Evolutionary conservation across 2,329 filamentous ascomycete species (phyloP), one percentile per base, ranked within the genome.

Genomic region (Penicillium italicum): DNA sequence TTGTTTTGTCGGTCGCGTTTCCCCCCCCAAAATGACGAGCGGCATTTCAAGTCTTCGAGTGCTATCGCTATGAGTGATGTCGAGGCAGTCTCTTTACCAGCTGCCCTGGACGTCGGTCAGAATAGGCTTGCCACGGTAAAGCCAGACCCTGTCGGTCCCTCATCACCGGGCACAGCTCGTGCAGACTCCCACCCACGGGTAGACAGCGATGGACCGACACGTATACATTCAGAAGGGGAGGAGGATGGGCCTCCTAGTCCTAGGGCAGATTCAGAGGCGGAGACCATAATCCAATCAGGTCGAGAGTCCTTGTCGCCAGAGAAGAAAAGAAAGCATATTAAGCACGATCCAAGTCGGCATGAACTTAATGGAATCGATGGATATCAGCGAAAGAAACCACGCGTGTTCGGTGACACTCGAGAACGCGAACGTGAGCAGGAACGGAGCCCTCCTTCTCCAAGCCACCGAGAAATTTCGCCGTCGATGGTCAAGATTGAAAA

Each of bases 31-130:
- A 72, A 76, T 76, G 74, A 75, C 72, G 74, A 75, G 63, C 71
- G 67, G 70, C 66, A 72, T 61, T 56, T 58, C 65, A 66, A 68
- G 62, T 67, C 62, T 65, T 71, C 72, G 66, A 73, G 68, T 72
- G 70, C 66, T 75, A 72, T 70, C 74, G 74, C 73, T 75, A 77
- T 77, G 74, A 77, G 72, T 76, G 74, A 77, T 76, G 74, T 72
- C 64, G 74, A 75, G 58, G 67, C 72, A 62, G 69, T 71, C 62
- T 66, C 72, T 62, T 60, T 73, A 63, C 70, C 69, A 68, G 68
- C 72, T 71, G 64, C 67, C 66, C 65, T 71, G 66, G 66, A 69
- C 66, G 64, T 68, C 63, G 64, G 65, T 63, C 65, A 63, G 57
- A 70, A 64, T 53, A 64, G 63, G 57, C 63, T 69, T 63, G 65